phyloP scores from a whole-genome alignment of 257 asterid species.

The Orobanche coerulescens region DNA sequence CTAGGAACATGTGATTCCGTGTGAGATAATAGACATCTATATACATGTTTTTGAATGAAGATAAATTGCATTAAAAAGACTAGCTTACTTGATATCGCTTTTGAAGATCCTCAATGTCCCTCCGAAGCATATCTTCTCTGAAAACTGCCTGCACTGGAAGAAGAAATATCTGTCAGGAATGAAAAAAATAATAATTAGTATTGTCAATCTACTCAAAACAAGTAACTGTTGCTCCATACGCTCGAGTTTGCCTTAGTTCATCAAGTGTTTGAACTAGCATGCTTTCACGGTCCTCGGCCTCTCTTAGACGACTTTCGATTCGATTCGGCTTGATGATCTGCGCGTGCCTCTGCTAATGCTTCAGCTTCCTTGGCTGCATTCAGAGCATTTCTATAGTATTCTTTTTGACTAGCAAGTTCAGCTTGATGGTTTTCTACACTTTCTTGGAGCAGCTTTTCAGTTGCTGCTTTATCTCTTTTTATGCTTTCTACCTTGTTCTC shows the following conservation, averaged over 20 bases:
- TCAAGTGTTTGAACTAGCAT: slow-evolving; percentile 56
- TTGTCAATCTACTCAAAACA: neutral
- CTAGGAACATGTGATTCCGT: slow-evolving; percentile 32
- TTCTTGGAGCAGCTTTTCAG: slow-evolving; percentile 89
- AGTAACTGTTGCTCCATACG: slow-evolving; percentile 73
- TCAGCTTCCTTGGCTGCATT: slow-evolving; percentile 92
- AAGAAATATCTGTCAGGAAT: slow-evolving; percentile 15
- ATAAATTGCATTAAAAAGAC: slow-evolving; percentile 9
- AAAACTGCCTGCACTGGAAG: slow-evolving; percentile 63
- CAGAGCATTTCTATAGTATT: slow-evolving; percentile 75
- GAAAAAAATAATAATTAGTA: too few relatives aligned
- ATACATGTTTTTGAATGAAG: neutral
- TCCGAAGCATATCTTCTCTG: slow-evolving; percentile 90
- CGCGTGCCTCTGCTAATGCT: slow-evolving; percentile 89
- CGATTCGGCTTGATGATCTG: slow-evolving; percentile 87
- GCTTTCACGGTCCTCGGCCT: slow-evolving; percentile 48
- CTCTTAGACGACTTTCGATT: slow-evolving; percentile 62
- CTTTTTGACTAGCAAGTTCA: slow-evolving; percentile 83
- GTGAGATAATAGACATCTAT: slow-evolving; percentile 19
- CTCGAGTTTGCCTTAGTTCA: slow-evolving; percentile 53
- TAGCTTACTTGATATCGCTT: slow-evolving; percentile 75
- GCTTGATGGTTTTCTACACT: slow-evolving; percentile 90
- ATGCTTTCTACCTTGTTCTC: slow-evolving; percentile 93
- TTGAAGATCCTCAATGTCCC: slow-evolving; percentile 94
- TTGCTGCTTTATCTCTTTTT: slow-evolving; percentile 80